Evolutionary conservation across 257 asterid genomes (phyloP).

Genomic region (Solanum paucissectum): DNA sequence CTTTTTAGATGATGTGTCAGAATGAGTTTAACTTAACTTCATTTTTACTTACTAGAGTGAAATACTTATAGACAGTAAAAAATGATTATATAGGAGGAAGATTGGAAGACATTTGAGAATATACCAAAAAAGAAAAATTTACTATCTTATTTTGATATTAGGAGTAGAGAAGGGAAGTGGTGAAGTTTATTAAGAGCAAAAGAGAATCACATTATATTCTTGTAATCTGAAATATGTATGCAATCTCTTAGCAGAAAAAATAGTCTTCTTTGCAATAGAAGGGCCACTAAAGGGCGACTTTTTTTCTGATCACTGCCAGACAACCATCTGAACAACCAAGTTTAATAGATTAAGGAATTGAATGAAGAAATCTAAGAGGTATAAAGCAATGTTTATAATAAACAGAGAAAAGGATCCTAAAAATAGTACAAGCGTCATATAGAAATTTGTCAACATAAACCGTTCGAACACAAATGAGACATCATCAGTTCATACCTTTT

Average conservation of each 20-base stretch:
- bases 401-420: background rate
- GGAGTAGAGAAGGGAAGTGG: background rate
- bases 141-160: background rate
- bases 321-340: constrained; percentile 29
- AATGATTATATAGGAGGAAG: background rate
- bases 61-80: too few relatives aligned
- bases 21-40: too few relatives aligned
- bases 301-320: constrained; percentile 66
- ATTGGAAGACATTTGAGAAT: background rate
- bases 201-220: constrained; percentile 43
- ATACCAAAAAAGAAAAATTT: background rate
- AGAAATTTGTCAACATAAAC: background rate
- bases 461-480: background rate
- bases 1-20: too few relatives aligned
- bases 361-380: background rate
- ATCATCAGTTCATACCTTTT: background rate
- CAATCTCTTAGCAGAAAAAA: constrained; percentile 46
- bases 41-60: too few relatives aligned
- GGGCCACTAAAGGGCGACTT: constrained; percentile 71
- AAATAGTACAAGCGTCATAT: too few relatives aligned
- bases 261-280: constrained; percentile 28
- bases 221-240: constrained; percentile 53
- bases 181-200: background rate
- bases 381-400: background rate
- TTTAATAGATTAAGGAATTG: constrained; percentile 5